phyloP scores from a whole-genome alignment of 2,329 filamentous ascomycete species.

The Exophiala bonariae region DNA sequence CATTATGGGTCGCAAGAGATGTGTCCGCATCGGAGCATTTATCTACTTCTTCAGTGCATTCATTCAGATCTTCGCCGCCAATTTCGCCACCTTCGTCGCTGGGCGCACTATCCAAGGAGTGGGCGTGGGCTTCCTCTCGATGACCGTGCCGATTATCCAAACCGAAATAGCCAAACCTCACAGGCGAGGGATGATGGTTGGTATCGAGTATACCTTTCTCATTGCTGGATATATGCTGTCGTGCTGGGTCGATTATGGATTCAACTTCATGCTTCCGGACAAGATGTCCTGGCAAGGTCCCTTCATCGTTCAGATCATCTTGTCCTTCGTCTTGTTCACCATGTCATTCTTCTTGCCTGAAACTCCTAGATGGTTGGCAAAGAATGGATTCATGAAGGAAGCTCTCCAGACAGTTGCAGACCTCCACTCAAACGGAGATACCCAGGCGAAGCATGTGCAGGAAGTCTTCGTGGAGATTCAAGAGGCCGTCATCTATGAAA shows the following conservation, averaged over 20 bases:
- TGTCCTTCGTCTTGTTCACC: slow-evolving; percentile 51
- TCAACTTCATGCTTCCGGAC: slow-evolving; percentile 37
- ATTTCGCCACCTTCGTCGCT: slow-evolving; percentile 36
- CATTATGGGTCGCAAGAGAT: slow-evolving; percentile 42
- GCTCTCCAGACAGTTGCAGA: slow-evolving; percentile 43
- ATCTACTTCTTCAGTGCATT: slow-evolving; percentile 41
- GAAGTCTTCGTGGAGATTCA: slow-evolving; percentile 39
- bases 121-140: slow-evolving; percentile 42
- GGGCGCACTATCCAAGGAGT: slow-evolving; percentile 43
- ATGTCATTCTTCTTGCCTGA: slow-evolving; percentile 59
- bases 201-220: slow-evolving; percentile 39
- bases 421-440: slow-evolving; percentile 39
- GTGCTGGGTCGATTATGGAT: slow-evolving; percentile 41
- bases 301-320: slow-evolving; percentile 48
- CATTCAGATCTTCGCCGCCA: slow-evolving; percentile 43
- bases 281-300: slow-evolving; percentile 39
- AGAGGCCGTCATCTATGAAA: slow-evolving; percentile 40
- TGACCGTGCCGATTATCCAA: slow-evolving; percentile 44
- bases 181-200: slow-evolving; percentile 39
- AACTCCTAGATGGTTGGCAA: slow-evolving; percentile 52
- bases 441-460: slow-evolving; percentile 36
- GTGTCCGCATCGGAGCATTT: slow-evolving; percentile 38
- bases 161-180: slow-evolving; percentile 40
- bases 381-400: slow-evolving; percentile 41
- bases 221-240: slow-evolving; percentile 42